Conservation (phyloP, 768 basidiomycete genomes). For the Tephrocybe sp. region DNA sequence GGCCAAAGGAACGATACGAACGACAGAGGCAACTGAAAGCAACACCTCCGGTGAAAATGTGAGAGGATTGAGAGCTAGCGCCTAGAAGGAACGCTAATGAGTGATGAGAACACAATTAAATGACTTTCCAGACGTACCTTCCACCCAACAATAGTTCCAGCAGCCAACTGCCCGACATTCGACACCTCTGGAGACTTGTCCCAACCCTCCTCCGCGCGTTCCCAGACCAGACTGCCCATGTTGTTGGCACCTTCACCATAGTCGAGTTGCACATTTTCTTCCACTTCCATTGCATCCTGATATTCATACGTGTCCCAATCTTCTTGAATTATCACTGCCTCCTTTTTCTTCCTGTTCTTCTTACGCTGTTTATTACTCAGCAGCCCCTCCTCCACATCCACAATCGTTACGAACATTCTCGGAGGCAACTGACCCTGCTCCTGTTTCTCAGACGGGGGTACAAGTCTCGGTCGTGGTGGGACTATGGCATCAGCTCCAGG, state of each 20-base stretch:
- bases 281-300: slow-evolving; percentile 11
- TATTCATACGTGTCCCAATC: slow-evolving; percentile 10
- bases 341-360: slow-evolving; percentile 29
- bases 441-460: slow-evolving; percentile 67
- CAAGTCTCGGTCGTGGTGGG: slow-evolving; percentile 32
- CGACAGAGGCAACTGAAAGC: slow-evolving; percentile 44
- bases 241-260: slow-evolving; percentile 7
- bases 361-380: slow-evolving; percentile 30
- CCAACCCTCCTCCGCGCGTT: slow-evolving; percentile 31
- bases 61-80: slow-evolving; percentile 54
- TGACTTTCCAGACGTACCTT: slow-evolving; percentile 37
- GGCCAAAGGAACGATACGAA: slow-evolving; percentile 14
- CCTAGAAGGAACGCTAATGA: slow-evolving; percentile 33
- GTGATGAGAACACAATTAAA: neutral
- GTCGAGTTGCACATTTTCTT: slow-evolving; percentile 11
- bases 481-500: slow-evolving; percentile 1
- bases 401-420: slow-evolving; percentile 69
- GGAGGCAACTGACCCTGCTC: slow-evolving; percentile 49
- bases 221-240: slow-evolving; percentile 35
- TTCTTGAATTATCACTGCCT: slow-evolving; percentile 9
- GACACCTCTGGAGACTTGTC: slow-evolving; percentile 24
- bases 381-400: slow-evolving; percentile 63
- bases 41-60: slow-evolving; percentile 63
- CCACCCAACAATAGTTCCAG: slow-evolving; percentile 43
- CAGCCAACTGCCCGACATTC: slow-evolving; percentile 22